Percentiles rank a stretch among this genome's conserved stretches.
Conservation (phyloP, 2,329 filamentous ascomycete species). For the Claviceps quebecensis region DNA sequence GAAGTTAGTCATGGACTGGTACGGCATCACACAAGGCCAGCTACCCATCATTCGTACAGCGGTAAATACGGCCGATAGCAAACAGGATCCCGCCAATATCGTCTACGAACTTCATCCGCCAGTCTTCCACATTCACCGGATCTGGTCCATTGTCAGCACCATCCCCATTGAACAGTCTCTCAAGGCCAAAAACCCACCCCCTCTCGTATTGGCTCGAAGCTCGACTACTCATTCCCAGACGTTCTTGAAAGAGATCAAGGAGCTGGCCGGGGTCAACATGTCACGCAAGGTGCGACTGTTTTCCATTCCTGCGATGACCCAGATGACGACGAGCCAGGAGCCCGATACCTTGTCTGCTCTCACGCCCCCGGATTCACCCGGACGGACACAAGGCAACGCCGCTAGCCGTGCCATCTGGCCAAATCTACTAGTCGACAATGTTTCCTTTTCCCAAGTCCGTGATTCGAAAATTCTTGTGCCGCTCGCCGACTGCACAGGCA, state of each 20-base stretch:
- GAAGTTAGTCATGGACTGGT: slow-evolving; percentile 69
- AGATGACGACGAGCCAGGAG: slow-evolving; percentile 18
- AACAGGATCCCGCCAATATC: slow-evolving; percentile 41
- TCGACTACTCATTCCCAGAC: slow-evolving; percentile 53
- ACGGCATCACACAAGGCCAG: slow-evolving; percentile 58
- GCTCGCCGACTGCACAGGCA: slow-evolving; percentile 50
- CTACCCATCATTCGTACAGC: slow-evolving; percentile 61
- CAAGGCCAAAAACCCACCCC: slow-evolving; percentile 45
- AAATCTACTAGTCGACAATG: slow-evolving; percentile 30
- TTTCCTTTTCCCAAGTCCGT: slow-evolving; percentile 35
- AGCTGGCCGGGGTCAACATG: slow-evolving; percentile 49
- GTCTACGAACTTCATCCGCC: slow-evolving; percentile 76
- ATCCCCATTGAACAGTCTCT: slow-evolving; percentile 42
- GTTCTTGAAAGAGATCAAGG: slow-evolving; percentile 67
- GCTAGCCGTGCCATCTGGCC: slow-evolving; percentile 23
- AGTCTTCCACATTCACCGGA: slow-evolving; percentile 69
- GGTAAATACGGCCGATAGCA: slow-evolving; percentile 51
- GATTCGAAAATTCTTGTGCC: slow-evolving; percentile 13
- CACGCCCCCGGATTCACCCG: slow-evolving; percentile 28
- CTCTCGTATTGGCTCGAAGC: slow-evolving; percentile 56
- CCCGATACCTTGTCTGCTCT: slow-evolving; percentile 22
- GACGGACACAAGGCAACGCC: slow-evolving; percentile 12
- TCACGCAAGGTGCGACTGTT: slow-evolving; percentile 66
- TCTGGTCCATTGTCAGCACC: slow-evolving; percentile 49
- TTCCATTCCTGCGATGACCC: slow-evolving; percentile 39